Percentiles rank a stretch among this genome's conserved stretches.
Conservation (phyloP, 2,329 filamentous ascomycete species). For the Colletotrichum siamense region DNA sequence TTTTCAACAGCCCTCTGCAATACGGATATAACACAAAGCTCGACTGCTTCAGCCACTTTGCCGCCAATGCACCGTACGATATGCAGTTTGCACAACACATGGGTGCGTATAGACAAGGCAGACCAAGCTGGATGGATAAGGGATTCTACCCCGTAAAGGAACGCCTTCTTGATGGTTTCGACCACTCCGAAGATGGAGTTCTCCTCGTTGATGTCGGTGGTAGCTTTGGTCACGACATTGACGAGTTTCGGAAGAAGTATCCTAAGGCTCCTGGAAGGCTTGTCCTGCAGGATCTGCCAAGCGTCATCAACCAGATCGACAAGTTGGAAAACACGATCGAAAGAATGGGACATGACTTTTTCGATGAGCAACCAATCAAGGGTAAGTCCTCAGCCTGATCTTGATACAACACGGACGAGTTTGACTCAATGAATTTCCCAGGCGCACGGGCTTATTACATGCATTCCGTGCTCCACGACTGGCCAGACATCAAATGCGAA, state of each 20-base stretch:
- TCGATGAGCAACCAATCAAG: constrained; percentile 49
- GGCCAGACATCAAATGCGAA: constrained; percentile 34
- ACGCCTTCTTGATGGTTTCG: constrained; percentile 31
- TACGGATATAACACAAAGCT: constrained; percentile 35
- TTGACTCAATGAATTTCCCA: background rate
- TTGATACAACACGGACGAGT: too few species aligned
- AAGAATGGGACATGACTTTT: constrained; percentile 50
- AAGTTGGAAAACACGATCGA: constrained; percentile 34
- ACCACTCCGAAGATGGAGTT: constrained; percentile 21
- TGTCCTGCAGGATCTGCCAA: constrained; percentile 52
- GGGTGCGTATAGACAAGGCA: constrained; percentile 37
- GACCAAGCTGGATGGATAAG: constrained; percentile 36
- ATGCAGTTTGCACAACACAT: constrained; percentile 31
- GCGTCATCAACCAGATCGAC: constrained; percentile 39
- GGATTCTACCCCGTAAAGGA: constrained; percentile 36
- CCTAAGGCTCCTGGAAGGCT: constrained; percentile 35
- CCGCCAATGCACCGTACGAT: background rate
- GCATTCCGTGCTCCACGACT: constrained; percentile 29
- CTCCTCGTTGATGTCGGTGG: constrained; percentile 41
- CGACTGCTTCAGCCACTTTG: constrained; percentile 2
- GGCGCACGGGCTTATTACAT: constrained; percentile 31
- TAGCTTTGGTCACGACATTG: constrained; percentile 38
- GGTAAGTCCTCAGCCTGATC: background rate
- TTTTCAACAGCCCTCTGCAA: constrained; percentile 32
- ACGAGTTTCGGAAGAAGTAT: constrained; percentile 37